phyloP scores from a whole-genome alignment of 805 yeast species.

The Zygosaccharomyces pseudorouxii region DNA sequence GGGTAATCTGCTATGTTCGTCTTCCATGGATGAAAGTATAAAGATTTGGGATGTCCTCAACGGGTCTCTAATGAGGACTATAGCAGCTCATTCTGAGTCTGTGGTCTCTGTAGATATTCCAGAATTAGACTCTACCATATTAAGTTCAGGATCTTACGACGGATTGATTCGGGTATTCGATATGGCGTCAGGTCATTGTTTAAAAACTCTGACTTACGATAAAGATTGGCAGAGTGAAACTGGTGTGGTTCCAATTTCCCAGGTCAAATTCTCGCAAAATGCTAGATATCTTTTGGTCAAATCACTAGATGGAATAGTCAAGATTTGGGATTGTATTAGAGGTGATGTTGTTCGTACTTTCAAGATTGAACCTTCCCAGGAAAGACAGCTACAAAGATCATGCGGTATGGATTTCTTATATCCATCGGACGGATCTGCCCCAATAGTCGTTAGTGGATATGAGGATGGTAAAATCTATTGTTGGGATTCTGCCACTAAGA shows the following conservation, averaged over 20 bases:
- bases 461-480: constrained; percentile 27
- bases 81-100: constrained; percentile 92
- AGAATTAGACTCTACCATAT: constrained; percentile 71
- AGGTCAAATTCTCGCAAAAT: constrained; percentile 72
- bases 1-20: constrained; percentile 76
- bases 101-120: constrained; percentile 71
- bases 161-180: constrained; percentile 89
- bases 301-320: constrained; percentile 70
- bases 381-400: constrained; percentile 18
- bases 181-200: constrained; percentile 82
- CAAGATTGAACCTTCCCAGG: constrained; percentile 12
- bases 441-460: constrained; percentile 29
- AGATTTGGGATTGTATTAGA: constrained; percentile 83
- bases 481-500: constrained; percentile 27
- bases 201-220: constrained; percentile 82
- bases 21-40: constrained; percentile 87
- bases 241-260: constrained; percentile 58
- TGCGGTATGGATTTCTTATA: constrained; percentile 31
- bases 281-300: constrained; percentile 74
- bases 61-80: constrained; percentile 67
- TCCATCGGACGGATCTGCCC: constrained; percentile 17
- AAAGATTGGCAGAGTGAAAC: constrained; percentile 62
- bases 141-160: constrained; percentile 83
- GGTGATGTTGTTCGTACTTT: constrained; percentile 77
- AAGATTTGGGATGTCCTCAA: constrained; percentile 76